Evolutionary conservation across 2,329 filamentous ascomycete species (phyloP), one percentile per base, ranked within the genome.

Genomic region (Thelonectria olida): DNA sequence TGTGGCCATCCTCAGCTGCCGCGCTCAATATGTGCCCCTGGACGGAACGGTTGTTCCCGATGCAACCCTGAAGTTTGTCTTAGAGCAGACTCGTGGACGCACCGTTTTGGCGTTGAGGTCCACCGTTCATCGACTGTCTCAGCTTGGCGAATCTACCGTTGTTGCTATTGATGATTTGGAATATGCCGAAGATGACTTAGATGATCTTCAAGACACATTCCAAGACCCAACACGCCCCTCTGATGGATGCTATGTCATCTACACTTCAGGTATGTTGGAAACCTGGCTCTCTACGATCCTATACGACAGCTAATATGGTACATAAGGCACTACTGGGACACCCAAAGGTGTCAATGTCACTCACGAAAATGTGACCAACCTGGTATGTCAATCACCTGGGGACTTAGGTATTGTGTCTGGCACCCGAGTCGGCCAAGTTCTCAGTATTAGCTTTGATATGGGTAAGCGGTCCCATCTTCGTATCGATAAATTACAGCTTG

Each of bases 361-460:
- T 15, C 86, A 89, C 59, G 72, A 73, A 20, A 85, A 85, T 60
- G 83, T 87, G 12, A 81, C 81, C n/a, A 87, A 88, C 68, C 73
- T 85, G 6, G 69, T 87, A 8, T 80, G 82, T 38, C 73, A 81
- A 36, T 76, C 79, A 19, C 85, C 85, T 2, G 84, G 82, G 7
- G 81, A 79, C 58, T 68, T 88, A 9, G 80, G 80, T 1, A 84
- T 88, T 39, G 74, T 67, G 4, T 72, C 78, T 2, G 85, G 85
- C 7, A 81, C 77, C 2, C 79, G 79, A 5, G 85, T 88, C 6
- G 84, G 81, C 0, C 84, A 86, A 62, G 77, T 87, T 0, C 73
- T 88, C 20, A 88, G 83, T 55, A 81, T 88, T 22, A 83, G 83
- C 34, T 88, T 88, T 64, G 86, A 88, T 65, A 88, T 88, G 85